Evolutionary conservation across 2,329 filamentous ascomycete species (phyloP).

Genomic region (Trichoderma guizhouense): DNA sequence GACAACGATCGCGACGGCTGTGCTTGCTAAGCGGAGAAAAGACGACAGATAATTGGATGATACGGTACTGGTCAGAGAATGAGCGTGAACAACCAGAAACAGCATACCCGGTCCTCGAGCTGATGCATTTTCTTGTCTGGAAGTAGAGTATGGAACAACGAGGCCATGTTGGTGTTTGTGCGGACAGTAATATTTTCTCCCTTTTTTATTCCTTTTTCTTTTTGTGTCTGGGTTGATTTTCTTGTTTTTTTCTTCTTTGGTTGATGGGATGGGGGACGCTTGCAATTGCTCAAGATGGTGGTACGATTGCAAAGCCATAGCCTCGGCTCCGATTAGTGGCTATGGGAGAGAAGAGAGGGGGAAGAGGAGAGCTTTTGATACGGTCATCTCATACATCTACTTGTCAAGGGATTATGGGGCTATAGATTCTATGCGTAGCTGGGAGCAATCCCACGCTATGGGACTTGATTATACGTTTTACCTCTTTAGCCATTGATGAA

Average conservation of each 20-base stretch:
- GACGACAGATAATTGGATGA: background rate
- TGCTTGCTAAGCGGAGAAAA: slow-evolving; percentile 63
- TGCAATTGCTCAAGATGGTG: background rate
- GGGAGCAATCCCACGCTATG: slow-evolving; percentile 15
- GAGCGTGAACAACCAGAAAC: slow-evolving; percentile 1
- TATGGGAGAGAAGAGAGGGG: background rate
- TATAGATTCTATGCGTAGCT: slow-evolving; percentile 19
- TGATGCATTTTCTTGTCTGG: slow-evolving; percentile 15
- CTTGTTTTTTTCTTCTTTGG: background rate
- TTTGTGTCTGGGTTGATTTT: slow-evolving; percentile 1
- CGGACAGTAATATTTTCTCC: slow-evolving; percentile 9
- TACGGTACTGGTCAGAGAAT: background rate
- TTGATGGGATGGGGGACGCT: background rate
- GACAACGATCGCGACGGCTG: slow-evolving; percentile 92
- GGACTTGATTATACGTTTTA: background rate
- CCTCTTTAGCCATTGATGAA: background rate
- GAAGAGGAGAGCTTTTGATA: background rate
- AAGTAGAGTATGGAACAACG: slow-evolving; percentile 21
- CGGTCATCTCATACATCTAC: slow-evolving; percentile 2
- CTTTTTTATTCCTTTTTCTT: background rate
- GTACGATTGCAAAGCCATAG: background rate
- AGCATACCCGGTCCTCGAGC: slow-evolving; percentile 19
- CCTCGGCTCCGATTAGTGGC: slow-evolving; percentile 11
- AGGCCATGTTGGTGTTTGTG: slow-evolving; percentile 18
- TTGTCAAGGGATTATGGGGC: background rate